A percentile compares a stretch with the other conserved stretches of the same genome.
These are phyloP conservation scores for Flaveria brownii DNA, from an alignment of 129 eudicot species.

Conservation along the genomic window DNA sequence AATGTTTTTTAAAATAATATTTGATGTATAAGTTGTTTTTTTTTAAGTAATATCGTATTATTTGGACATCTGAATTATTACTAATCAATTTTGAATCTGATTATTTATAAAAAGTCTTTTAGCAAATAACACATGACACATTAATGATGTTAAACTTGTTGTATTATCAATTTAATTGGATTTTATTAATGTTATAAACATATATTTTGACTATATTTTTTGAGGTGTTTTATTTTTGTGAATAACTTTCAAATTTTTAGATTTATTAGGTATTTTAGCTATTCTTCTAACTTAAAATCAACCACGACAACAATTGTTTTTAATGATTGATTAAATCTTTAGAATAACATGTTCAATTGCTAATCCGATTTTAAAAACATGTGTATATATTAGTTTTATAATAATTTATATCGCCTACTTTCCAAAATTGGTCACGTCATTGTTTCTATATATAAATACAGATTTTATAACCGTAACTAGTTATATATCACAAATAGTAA, in stretches of 20 bases:
- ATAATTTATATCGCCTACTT: neutral
- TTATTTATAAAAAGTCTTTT: too few relatives aligned
- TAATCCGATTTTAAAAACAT: too few relatives aligned
- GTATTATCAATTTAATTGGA: neutral
- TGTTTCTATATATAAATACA: neutral
- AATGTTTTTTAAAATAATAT: neutral
- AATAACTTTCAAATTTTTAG: neutral
- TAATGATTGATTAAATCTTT: too few relatives aligned
- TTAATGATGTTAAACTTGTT: neutral
- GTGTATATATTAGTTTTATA: neutral
- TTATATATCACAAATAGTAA: constrained; percentile 14
- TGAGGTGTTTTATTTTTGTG: neutral
- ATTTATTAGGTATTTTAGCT: neutral
- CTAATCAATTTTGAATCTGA: too few relatives aligned
- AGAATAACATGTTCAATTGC: too few relatives aligned
- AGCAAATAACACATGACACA: too few relatives aligned
- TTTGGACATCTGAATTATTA: too few relatives aligned
- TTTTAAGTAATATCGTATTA: too few relatives aligned
- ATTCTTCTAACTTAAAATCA: neutral
- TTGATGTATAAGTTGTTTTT: too few relatives aligned
- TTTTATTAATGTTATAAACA: neutral
- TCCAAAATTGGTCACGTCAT: neutral
- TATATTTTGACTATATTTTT: neutral
- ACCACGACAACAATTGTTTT: neutral
- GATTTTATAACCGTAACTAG: constrained; percentile 10